Conservation (phyloP, 1,284 basidiomycete genomes). For the Apiotrichum sp. region DNA sequence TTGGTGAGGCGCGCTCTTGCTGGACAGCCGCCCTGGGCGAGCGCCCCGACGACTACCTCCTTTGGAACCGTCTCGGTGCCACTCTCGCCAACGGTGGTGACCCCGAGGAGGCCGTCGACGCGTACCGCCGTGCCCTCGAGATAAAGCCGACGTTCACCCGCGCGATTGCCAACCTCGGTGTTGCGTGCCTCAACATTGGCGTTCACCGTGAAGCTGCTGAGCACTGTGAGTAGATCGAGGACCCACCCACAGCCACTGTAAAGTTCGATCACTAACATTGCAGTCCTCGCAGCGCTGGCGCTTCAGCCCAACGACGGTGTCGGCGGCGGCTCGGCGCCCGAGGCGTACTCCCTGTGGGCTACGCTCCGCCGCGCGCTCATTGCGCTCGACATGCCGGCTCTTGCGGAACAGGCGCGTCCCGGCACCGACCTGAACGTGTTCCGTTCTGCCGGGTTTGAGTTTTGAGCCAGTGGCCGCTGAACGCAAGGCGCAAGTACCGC, state of each 20-base stretch:
- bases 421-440: conserved; percentile 61
- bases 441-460: conserved; percentile 75
- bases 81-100: conserved; percentile 91
- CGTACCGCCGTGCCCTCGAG: conserved; percentile 88
- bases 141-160: conserved; percentile 93
- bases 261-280: neutral
- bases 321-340: conserved; percentile 21
- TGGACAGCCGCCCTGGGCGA: conserved; percentile 77
- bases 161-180: conserved; percentile 95
- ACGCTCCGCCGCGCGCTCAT: conserved; percentile 81
- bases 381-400: conserved; percentile 57
- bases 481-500: no score
- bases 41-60: conserved; percentile 78
- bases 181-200: conserved; percentile 93
- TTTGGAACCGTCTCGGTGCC: conserved; percentile 96
- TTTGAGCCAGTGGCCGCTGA: conserved; percentile 47
- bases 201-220: conserved; percentile 94
- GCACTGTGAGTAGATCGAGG: conserved; percentile 55
- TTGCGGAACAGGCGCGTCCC: conserved; percentile 51
- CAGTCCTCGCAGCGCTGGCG: conserved; percentile 76
- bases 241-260: neutral
- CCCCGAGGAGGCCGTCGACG: conserved; percentile 91
- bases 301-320: conserved; percentile 56
- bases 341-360: conserved; percentile 71
- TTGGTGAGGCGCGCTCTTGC: conserved; percentile 62